phyloP scores from a whole-genome alignment of 1,139 yeast genomes.

The Arxiozyma slooffiae region DNA sequence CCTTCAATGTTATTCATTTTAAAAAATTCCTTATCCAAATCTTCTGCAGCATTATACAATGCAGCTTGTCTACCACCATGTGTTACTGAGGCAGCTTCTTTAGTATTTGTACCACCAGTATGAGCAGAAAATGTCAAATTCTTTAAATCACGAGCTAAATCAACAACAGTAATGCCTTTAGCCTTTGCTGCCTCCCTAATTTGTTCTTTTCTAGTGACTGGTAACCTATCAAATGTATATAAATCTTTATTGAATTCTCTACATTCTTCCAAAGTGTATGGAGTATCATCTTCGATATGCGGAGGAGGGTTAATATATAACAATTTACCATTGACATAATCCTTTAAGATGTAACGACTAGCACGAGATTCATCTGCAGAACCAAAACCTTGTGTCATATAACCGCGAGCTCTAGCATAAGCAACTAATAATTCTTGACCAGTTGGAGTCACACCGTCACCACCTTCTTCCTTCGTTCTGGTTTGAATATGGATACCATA shows the following conservation, averaged over 20 bases:
- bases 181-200: slow-evolving; percentile 49
- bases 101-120: slow-evolving; percentile 40
- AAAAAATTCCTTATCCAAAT: slow-evolving; percentile 78
- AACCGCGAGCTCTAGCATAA: slow-evolving; percentile 94
- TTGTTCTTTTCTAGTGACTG: slow-evolving; percentile 67
- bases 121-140: slow-evolving; percentile 75
- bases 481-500: slow-evolving; percentile 87
- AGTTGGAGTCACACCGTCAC: slow-evolving; percentile 68
- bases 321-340: slow-evolving; percentile 86
- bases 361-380: slow-evolving; percentile 96
- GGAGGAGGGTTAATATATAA: slow-evolving; percentile 88
- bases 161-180: slow-evolving; percentile 49
- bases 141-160: slow-evolving; percentile 59
- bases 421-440: slow-evolving; percentile 84
- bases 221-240: slow-evolving; percentile 54
- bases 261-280: slow-evolving; percentile 43
- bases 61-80: slow-evolving; percentile 81
- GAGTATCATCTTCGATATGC: slow-evolving; percentile 38
- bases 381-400: slow-evolving; percentile 94
- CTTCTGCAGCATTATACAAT: slow-evolving; percentile 64
- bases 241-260: slow-evolving; percentile 62
- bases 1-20: slow-evolving; percentile 57
- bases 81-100: slow-evolving; percentile 36
- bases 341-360: slow-evolving; percentile 83
- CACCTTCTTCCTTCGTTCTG: slow-evolving; percentile 73